These are phyloP conservation scores for Emergomyces orientalis DNA, from an alignment of 2,329 filamentous ascomycete species.

Conservation along the genomic window DNA sequence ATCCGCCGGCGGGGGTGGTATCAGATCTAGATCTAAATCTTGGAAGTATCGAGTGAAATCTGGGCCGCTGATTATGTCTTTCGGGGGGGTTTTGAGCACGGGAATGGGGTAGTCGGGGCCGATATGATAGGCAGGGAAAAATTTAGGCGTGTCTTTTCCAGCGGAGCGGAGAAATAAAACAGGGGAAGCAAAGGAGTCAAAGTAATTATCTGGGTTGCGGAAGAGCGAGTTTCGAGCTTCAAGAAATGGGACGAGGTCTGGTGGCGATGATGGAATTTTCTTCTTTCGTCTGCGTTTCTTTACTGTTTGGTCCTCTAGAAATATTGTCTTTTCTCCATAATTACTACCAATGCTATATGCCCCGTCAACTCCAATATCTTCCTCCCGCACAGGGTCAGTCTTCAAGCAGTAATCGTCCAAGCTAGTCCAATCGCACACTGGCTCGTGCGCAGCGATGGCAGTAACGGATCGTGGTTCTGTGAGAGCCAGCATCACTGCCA, in stretches of 20 bases:
- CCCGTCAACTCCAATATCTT: background rate
- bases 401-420: slow-evolving; percentile 33
- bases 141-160: slow-evolving; percentile 30
- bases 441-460: slow-evolving; percentile 28
- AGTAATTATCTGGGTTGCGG: slow-evolving; percentile 30
- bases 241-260: slow-evolving; percentile 30
- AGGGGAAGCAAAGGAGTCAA: slow-evolving; percentile 38
- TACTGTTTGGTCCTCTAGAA: background rate
- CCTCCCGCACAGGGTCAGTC: slow-evolving; percentile 5
- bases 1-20: background rate
- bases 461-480: slow-evolving; percentile 30
- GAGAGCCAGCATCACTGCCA: slow-evolving; percentile 37
- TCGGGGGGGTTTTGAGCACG: slow-evolving; percentile 17
- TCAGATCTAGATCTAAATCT: slow-evolving; percentile 7
- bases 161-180: slow-evolving; percentile 35
- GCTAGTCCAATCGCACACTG: slow-evolving; percentile 32
- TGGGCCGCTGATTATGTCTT: slow-evolving; percentile 8
- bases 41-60: background rate
- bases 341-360: slow-evolving; percentile 1
- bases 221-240: slow-evolving; percentile 31
- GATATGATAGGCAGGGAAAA: slow-evolving; percentile 27
- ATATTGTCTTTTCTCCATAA: background rate
- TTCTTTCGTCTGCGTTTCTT: slow-evolving; percentile 15
- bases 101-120: slow-evolving; percentile 29
- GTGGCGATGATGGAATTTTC: slow-evolving; percentile 17